phyloP scores from a whole-genome alignment of 495 filamentous ascomycete genomes.

The Tuber borchii region DNA sequence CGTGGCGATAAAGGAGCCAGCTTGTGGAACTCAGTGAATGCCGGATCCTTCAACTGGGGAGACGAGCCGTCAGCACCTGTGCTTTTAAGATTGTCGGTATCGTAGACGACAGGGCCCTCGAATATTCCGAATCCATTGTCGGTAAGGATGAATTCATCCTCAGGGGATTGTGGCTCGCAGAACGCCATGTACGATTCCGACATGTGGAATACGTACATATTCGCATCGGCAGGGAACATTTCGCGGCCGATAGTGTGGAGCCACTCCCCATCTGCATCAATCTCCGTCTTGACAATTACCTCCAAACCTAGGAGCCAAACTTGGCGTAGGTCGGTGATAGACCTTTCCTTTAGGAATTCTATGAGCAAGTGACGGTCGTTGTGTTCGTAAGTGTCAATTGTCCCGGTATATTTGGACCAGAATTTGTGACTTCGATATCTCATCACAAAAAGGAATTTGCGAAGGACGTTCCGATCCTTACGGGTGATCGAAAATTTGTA shows the following conservation, averaged over 20 bases:
- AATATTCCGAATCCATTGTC: conserved; percentile 48
- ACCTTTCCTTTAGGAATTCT: conserved; percentile 48
- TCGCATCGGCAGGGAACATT: conserved; percentile 47
- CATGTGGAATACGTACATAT: conserved; percentile 45
- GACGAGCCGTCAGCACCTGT: conserved; percentile 3
- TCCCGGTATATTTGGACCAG: conserved; percentile 43
- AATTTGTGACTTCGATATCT: conserved; percentile 47
- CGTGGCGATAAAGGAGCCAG: conserved; percentile 51
- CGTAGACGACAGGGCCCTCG: conserved; percentile 46
- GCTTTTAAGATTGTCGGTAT: conserved; percentile 10
- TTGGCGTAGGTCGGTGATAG: conserved; percentile 46
- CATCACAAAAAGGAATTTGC: conserved; percentile 54
- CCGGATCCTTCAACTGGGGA: not conserved
- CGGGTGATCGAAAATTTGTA: conserved; percentile 43
- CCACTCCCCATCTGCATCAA: conserved; percentile 46
- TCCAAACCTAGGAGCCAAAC: conserved; percentile 53
- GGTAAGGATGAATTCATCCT: conserved; percentile 51
- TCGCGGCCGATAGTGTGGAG: conserved; percentile 34
- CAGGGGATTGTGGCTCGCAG: conserved; percentile 43
- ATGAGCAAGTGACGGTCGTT: conserved; percentile 44
- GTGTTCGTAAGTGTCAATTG: conserved; percentile 42
- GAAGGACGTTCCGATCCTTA: conserved; percentile 44
- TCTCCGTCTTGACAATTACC: conserved; percentile 47
- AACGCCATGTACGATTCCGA: conserved; percentile 47
- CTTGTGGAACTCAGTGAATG: conserved; percentile 45